These are phyloP conservation scores for Hawksworthiomyces lignivorus DNA, from an alignment of 2,329 filamentous ascomycete genomes.

Conservation along the genomic window DNA sequence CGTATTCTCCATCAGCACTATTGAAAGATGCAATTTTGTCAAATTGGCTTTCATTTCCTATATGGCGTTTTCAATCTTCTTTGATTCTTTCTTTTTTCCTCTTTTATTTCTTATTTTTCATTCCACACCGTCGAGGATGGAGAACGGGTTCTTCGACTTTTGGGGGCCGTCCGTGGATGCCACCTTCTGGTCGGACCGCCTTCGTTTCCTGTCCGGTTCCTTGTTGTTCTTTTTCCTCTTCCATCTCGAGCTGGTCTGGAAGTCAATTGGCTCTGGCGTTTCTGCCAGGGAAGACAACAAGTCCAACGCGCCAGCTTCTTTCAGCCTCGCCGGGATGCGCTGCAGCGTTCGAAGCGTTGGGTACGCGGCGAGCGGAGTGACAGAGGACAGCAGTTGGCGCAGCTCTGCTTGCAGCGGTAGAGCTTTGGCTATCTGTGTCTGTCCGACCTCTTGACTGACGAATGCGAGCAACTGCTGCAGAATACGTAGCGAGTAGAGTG, in stretches of 20 bases:
- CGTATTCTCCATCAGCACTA: too few relatives aligned
- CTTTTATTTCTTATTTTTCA: too few relatives aligned
- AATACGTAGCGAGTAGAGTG: conserved; percentile 54
- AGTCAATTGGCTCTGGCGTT: conserved; percentile 6
- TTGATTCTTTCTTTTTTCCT: too few relatives aligned
- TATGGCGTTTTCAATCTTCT: too few relatives aligned
- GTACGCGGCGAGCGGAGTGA: conserved; percentile 10
- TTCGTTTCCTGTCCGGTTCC: conserved; percentile 4
- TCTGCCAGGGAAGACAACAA: conserved; percentile 8
- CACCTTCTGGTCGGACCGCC: neutral
- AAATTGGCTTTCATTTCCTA: too few relatives aligned
- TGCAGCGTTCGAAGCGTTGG: conserved; percentile 10
- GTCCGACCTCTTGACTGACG: conserved; percentile 9
- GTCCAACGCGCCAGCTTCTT: conserved; percentile 2
- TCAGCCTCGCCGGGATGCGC: conserved; percentile 10
- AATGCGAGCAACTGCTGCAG: conserved; percentile 40
- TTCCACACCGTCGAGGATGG: conserved; percentile 1
- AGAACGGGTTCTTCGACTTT: conserved; percentile 11
- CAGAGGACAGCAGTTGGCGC: neutral
- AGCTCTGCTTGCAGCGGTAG: neutral
- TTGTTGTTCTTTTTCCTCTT: conserved; percentile 4
- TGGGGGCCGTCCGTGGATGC: neutral
- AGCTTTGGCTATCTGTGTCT: neutral
- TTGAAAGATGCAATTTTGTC: too few relatives aligned
- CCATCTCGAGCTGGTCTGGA: neutral